Base-by-base conservation (phyloP, 768 basidiomycete species). In the Kwoniella sp. region DNA sequence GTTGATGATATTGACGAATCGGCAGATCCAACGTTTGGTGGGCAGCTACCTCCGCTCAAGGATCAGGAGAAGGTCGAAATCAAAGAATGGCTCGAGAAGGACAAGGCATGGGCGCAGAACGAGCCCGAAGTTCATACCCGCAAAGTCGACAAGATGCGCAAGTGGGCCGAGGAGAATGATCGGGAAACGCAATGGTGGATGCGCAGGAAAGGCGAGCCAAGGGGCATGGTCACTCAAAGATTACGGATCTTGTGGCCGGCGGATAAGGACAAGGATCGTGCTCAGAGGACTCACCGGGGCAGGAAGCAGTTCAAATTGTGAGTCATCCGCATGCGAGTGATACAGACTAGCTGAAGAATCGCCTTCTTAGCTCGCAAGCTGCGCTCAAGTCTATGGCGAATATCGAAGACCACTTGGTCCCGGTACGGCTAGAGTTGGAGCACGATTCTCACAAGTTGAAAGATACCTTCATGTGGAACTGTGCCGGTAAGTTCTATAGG, bases 391-490 rank as follows among this genome's bases (percentile, higher is more conserved):
- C 68, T 2, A 65, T 71, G 43, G 77, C 76, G 4, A 52, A 69
- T 14, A 57, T 67, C 14, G 60, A 74, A 11, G 95, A 99, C 67
- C 80, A 83, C 62, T 84, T 99, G 23, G 85, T 98, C 3, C 95
- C 95, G 3, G 86, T 99, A 33, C 83, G 95, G n/a, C 78, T 99
- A 45, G 95, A 99, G 73, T 84, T 96, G 64, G 95, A 99, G 63
- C 85, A 92, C 41, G 95, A 96, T 25, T 87, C 88, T 65, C 85
- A 88, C 69, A 88, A 86, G 76, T 85, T 96, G 79, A 83, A 90
- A 23, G 95, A 99, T 70, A 90, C 93, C 0, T 96, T 98, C 75
- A 82, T 95, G 38, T 99, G 93, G 95, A 95, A 99, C 67, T 75
- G 92, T 38, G 86, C 87, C 59, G 93, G 92, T 95, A 50, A n/a